Base-by-base conservation (phyloP, 2,329 filamentous ascomycete species). In the Aureobasidium sp. region DNA sequence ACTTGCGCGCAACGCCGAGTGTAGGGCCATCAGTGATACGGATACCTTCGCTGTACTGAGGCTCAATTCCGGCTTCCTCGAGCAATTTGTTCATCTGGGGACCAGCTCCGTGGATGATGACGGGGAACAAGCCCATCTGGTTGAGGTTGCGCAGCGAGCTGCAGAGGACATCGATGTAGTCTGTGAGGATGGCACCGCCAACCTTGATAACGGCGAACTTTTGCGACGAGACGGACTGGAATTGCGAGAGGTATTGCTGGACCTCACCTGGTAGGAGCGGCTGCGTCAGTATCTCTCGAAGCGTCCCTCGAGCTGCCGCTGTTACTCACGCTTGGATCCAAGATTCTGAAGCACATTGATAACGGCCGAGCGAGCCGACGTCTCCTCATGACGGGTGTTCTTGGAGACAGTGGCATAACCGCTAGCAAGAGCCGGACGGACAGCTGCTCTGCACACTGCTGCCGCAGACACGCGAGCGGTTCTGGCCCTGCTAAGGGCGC, bases 181-280 rank as follows among this genome's bases (percentile, higher is more conserved):
- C 92, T 64, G 91, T 96, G 71, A 99, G 84, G 71, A 97, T 97
- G 66, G 93, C 94, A 65, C 93, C 94, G 65, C 93, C 94, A 62
- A 97, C 93, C 81, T 99, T 99, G 77, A 99, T 96, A 53, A 99
- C 93, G 68, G 92, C 93, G 75, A 97, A 99, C 73, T 96, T 92
- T 79, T 97, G 92, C 39, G 92, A 96, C 48, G 92, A 94, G 65
- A 97, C 92, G 37, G 92, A 96, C 69, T 89, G 94, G 82, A 99
- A 99, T 75, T 97, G 92, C 68, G 92, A 94, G 64, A 97, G 87
- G 77, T 97, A 97, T 77, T 97, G 93, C 80, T 97, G 90, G 66
- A 95, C 91, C 79, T 99, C 60, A 26, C 59, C 59, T 61, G 41
- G 10, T 24, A 24, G 29, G 2, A 50, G 26, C 46, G 15, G 20